These are phyloP conservation scores for Hemileia vastatrix DNA, from an alignment of 1,284 basidiomycete genomes.

Conservation along the genomic window DNA sequence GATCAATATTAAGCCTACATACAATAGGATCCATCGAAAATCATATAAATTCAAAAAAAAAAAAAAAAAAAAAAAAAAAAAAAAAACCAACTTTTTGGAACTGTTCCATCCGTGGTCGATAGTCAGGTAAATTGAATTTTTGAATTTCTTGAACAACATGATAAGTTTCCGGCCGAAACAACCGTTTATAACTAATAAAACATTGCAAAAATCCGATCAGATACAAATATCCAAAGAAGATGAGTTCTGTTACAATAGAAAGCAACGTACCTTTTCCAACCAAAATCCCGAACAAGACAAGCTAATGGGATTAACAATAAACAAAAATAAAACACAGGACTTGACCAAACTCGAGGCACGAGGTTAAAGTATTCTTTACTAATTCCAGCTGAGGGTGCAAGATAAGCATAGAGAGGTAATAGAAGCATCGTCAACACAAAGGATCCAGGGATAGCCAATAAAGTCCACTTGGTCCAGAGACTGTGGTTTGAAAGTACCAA, in stretches of 20 bases:
- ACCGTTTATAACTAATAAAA: slow-evolving; percentile 65
- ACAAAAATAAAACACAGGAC: slow-evolving; percentile 78
- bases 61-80: background rate
- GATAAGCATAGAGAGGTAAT: slow-evolving; percentile 76
- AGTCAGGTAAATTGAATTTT: slow-evolving; percentile 96
- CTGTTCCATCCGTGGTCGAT: slow-evolving; percentile 93
- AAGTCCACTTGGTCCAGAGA: slow-evolving; percentile 23
- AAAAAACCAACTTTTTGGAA: slow-evolving; percentile 44
- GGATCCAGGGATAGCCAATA: slow-evolving; percentile 80
- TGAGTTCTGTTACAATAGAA: background rate
- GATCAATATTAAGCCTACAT: background rate
- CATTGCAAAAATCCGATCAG: slow-evolving; percentile 38
- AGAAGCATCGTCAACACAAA: slow-evolving; percentile 90
- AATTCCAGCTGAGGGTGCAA: slow-evolving; percentile 74
- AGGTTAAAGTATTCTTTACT: slow-evolving; percentile 82
- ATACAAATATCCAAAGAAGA: slow-evolving; percentile 11
- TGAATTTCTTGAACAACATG: slow-evolving; percentile 86
- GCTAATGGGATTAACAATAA: slow-evolving; percentile 77
- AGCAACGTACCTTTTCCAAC: slow-evolving; percentile 78
- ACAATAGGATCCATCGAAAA: slow-evolving; percentile 37
- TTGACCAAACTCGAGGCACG: slow-evolving; percentile 76
- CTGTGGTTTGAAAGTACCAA: background rate
- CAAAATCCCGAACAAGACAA: slow-evolving; percentile 81
- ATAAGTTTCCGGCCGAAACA: slow-evolving; percentile 80
- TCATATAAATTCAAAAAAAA: slow-evolving; percentile 2